phyloP scores from a whole-genome alignment of 164 flowering plant species.

The Tinospora cordifolia region DNA sequence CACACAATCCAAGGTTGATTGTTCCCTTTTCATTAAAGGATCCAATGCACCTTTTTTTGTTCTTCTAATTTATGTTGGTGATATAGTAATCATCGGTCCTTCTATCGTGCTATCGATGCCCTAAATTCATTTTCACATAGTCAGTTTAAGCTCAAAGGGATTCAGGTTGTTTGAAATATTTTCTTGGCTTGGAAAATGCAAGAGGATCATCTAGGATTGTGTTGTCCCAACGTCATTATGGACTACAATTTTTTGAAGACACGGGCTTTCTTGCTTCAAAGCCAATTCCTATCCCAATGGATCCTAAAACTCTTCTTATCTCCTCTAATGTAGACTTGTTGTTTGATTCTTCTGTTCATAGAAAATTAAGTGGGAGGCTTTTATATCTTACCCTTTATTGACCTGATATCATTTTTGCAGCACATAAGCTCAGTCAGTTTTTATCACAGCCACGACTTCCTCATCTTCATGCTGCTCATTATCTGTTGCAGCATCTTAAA shows the following conservation, averaged over 20 bases:
- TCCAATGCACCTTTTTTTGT: background rate
- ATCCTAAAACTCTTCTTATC: background rate
- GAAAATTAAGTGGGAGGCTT: background rate
- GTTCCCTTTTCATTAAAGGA: slow-evolving; percentile 2
- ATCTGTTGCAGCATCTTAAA: background rate
- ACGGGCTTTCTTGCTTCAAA: background rate
- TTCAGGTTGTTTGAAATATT: background rate
- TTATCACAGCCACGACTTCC: background rate
- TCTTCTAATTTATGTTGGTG: slow-evolving; percentile 10
- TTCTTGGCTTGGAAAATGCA: background rate
- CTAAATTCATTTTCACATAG: background rate
- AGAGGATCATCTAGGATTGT: background rate
- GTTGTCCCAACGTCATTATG: slow-evolving; percentile 1
- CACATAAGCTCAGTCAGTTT: background rate
- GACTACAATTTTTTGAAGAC: background rate
- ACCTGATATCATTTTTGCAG: background rate
- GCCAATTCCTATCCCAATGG: background rate
- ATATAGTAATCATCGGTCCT: background rate
- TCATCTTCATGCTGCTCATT: background rate
- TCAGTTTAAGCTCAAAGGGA: slow-evolving; percentile 3
- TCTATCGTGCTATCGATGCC: background rate
- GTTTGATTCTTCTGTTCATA: background rate
- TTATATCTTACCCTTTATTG: background rate
- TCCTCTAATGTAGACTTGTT: background rate
- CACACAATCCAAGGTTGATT: slow-evolving; percentile 1